Percentiles rank a stretch among this genome's conserved stretches.
Conservation (phyloP, 805 yeast species). For the Ascoidea rubescens region DNA sequence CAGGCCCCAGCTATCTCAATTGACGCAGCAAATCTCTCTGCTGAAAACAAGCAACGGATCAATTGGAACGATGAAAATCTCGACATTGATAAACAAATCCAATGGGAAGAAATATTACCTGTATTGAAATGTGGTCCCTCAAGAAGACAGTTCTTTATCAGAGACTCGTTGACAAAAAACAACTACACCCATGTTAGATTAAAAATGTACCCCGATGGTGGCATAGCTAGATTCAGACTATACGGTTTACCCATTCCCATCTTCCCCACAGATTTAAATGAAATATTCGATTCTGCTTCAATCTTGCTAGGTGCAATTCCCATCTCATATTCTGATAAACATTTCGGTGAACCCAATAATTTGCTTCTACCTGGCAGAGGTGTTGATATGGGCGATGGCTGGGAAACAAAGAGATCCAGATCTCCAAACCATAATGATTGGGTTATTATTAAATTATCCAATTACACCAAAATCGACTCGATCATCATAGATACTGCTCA, state of each 20-base stretch:
- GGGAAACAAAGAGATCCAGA: constrained; percentile 93
- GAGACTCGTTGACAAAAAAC: constrained; percentile 39
- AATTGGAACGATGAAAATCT: constrained; percentile 19
- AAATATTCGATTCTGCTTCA: constrained; percentile 60
- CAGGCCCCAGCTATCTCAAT: constrained; percentile 87
- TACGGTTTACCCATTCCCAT: constrained; percentile 79
- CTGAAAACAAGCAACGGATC: constrained; percentile 20
- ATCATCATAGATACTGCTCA: constrained; percentile 84
- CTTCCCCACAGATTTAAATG: constrained; percentile 30
- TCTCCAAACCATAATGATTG: constrained; percentile 78
- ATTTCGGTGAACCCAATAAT: constrained; percentile 87
- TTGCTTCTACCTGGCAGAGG: constrained; percentile 89
- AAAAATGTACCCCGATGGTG: constrained; percentile 96
- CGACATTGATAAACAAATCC: constrained; percentile 17
- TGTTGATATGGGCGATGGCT: constrained; percentile 92
- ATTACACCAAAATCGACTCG: constrained; percentile 37
- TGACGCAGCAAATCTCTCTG: constrained; percentile 35
- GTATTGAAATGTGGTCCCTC: constrained; percentile 80
- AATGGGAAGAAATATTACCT: constrained; percentile 63
- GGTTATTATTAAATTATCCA: constrained; percentile 76
- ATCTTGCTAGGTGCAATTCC: constrained; percentile 86
- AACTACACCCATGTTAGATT: constrained; percentile 70
- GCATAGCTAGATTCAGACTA: constrained; percentile 86
- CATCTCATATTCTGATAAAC: constrained; percentile 75
- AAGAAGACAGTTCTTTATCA: constrained; percentile 69